Percentiles rank a stretch among this genome's conserved stretches.
Conservation (phyloP, 306 rosid genomes). For the Trichosanthes truncata region DNA sequence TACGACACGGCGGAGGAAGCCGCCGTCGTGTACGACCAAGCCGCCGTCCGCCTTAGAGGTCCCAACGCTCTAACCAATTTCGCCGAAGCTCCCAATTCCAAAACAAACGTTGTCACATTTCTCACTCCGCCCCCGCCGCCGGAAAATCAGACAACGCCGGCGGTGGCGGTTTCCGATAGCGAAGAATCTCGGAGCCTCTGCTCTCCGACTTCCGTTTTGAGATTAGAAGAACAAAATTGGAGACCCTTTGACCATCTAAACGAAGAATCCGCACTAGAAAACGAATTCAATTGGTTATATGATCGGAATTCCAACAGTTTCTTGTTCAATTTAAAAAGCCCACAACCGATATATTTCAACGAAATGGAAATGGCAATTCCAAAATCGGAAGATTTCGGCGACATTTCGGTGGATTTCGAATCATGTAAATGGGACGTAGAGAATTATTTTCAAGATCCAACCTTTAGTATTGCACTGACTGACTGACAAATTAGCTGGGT, state of each 20-base stretch:
- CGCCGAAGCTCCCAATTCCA: conserved; percentile 7
- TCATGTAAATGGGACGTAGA: conserved; percentile 77
- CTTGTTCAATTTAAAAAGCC: not conserved
- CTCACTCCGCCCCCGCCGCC: not conserved
- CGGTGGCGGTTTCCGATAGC: not conserved
- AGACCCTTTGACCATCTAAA: not conserved
- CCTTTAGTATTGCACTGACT: not conserved
- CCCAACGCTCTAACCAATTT: conserved; percentile 47
- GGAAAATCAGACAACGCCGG: not conserved
- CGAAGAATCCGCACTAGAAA: conserved; percentile 1
- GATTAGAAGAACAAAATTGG: conserved; percentile 19
- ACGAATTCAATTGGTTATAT: conserved; percentile 9
- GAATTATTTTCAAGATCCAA: conserved; percentile 34
- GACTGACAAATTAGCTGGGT: conserved; percentile 5
- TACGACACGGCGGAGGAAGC: conserved; percentile 54
- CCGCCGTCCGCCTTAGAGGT: conserved; percentile 41
- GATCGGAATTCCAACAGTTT: not conserved
- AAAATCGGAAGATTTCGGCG: conserved; percentile 14
- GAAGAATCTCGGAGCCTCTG: not conserved
- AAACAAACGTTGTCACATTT: not conserved
- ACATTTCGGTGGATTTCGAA: conserved; percentile 38
- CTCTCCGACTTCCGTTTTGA: conserved; percentile 40
- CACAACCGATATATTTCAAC: not conserved
- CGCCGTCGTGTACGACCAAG: conserved; percentile 47
- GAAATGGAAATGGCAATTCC: conserved; percentile 12